phyloP scores from a whole-genome alignment of 805 yeast species.

The Candida ficus region DNA sequence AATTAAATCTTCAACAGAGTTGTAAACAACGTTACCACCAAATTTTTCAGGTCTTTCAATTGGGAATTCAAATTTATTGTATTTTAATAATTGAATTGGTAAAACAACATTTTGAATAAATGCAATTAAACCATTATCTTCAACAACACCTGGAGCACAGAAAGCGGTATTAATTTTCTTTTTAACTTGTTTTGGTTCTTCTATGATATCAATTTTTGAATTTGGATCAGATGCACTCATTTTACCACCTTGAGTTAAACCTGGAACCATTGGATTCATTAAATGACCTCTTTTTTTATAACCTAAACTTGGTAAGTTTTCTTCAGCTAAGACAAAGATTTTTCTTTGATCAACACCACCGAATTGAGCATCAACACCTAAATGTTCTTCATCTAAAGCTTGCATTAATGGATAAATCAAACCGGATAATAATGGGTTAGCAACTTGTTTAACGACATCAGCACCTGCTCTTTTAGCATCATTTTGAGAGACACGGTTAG shows the following conservation, averaged over 20 bases:
- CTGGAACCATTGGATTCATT: constrained; percentile 99
- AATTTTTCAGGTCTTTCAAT: constrained; percentile 93
- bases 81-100: constrained; percentile 78
- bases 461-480: constrained; percentile 99
- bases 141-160: constrained; percentile 92
- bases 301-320: constrained; percentile 78
- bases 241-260: constrained; percentile 93
- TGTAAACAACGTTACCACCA: constrained; percentile 86
- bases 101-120: constrained; percentile 79
- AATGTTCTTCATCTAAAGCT: constrained; percentile 90
- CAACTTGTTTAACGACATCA: constrained; percentile 96
- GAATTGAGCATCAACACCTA: constrained; percentile 88
- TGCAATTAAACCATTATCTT: constrained; percentile 85
- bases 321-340: constrained; percentile 95
- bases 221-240: constrained; percentile 99
- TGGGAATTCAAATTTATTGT: constrained; percentile 57
- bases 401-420: constrained; percentile 98
- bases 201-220: constrained; percentile 90
- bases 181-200: constrained; percentile 80
- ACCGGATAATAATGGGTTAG: constrained; percentile 89
- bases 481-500: constrained; percentile 84
- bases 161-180: constrained; percentile 90
- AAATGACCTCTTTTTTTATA: constrained; percentile 97
- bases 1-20: constrained; percentile 61
- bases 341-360: constrained; percentile 99